phyloP scores from a whole-genome alignment of 345 rosid genomes.

The Eucalyptus camaldulensis region DNA sequence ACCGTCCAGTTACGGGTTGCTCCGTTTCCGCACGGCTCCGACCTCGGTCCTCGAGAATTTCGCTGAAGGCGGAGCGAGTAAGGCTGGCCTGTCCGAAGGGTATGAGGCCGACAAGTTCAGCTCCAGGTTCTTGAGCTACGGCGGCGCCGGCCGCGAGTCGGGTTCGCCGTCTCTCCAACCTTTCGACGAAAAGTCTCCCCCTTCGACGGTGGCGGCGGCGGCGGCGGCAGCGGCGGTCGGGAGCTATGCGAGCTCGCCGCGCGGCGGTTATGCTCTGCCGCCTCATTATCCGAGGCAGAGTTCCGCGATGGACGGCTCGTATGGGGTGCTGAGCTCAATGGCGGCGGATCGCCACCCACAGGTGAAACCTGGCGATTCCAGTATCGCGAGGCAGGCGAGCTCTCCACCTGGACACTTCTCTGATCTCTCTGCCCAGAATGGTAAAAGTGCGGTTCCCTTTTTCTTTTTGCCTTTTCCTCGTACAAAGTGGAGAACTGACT shows the following conservation, averaged over 20 bases:
- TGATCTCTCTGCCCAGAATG: constrained; percentile 51
- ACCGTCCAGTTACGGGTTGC: constrained; percentile 53
- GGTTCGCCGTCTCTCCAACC: neutral
- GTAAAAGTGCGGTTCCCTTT: constrained; percentile 12
- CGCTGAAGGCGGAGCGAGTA: constrained; percentile 7
- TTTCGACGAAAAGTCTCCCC: neutral
- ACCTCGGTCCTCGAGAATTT: constrained; percentile 39
- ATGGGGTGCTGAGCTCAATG: constrained; percentile 14
- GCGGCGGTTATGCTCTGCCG: constrained; percentile 46
- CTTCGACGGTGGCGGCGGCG: constrained; percentile 3
- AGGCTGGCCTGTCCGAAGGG: neutral
- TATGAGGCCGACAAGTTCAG: constrained; percentile 24
- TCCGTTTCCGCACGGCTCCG: constrained; percentile 83
- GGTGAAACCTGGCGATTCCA: constrained; percentile 27
- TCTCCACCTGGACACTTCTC: constrained; percentile 72
- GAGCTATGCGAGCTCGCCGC: constrained; percentile 21
- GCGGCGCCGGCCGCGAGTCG: neutral
- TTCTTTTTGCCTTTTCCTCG: neutral
- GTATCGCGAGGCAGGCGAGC: constrained; percentile 63
- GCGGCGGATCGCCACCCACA: constrained; percentile 17
- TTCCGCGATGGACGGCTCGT: constrained; percentile 39
- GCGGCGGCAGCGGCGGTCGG: neutral
- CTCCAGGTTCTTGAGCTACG: constrained; percentile 27
- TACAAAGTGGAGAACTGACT: neutral
- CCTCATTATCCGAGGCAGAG: constrained; percentile 73